Evolutionary conservation across 805 yeast genomes (phyloP).

Genomic region (Lachancea meyersii): DNA sequence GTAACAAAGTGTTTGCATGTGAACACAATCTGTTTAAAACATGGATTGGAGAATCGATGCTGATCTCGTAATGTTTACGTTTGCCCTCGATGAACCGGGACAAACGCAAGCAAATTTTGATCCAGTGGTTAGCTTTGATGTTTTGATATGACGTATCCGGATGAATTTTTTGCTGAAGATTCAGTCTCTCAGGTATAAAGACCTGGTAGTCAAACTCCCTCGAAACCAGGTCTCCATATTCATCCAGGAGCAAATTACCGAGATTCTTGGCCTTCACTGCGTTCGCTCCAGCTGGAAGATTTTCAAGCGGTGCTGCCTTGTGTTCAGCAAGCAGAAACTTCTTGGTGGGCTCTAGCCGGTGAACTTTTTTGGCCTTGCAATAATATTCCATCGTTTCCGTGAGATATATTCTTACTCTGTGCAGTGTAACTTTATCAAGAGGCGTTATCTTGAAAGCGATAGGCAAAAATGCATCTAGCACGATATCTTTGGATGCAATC

Average conservation of each 20-base stretch:
- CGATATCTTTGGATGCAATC: slow-evolving; percentile 81
- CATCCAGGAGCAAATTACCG: slow-evolving; percentile 39
- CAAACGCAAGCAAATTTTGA: slow-evolving; percentile 77
- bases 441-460: slow-evolving; percentile 80
- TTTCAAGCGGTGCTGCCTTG: slow-evolving; percentile 47
- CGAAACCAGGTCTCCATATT: slow-evolving; percentile 54
- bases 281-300: slow-evolving; percentile 30
- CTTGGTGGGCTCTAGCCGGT: slow-evolving; percentile 83
- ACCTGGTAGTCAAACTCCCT: slow-evolving; percentile 81
- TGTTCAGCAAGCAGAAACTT: slow-evolving; percentile 79
- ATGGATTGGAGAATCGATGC: slow-evolving; percentile 91
- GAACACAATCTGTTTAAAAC: slow-evolving; percentile 70
- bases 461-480: slow-evolving; percentile 78
- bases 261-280: slow-evolving; percentile 35
- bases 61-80: slow-evolving; percentile 87
- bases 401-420: slow-evolving; percentile 75
- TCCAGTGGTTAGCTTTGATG: slow-evolving; percentile 92
- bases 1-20: slow-evolving; percentile 71
- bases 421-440: slow-evolving; percentile 75
- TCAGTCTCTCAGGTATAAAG: slow-evolving; percentile 68
- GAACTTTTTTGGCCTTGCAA: slow-evolving; percentile 80
- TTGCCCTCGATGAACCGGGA: slow-evolving; percentile 62
- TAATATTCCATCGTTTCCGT: slow-evolving; percentile 90
- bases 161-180: slow-evolving; percentile 53
- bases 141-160: slow-evolving; percentile 79